Evolutionary conservation across 345 rosid genomes (phyloP).

Genomic region (Salix udensis): DNA sequence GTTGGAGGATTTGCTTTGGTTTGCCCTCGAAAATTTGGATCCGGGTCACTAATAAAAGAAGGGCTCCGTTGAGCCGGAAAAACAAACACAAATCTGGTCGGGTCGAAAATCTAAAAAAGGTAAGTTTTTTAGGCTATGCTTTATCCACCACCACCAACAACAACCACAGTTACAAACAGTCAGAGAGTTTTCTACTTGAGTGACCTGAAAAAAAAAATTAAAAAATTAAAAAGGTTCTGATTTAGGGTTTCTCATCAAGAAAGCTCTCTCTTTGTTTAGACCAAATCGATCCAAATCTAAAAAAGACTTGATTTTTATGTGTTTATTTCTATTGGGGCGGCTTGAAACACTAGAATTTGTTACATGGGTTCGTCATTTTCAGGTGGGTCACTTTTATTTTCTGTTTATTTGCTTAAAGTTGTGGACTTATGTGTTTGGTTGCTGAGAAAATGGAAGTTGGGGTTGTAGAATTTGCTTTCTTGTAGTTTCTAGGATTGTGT

Average conservation of each 20-base stretch:
- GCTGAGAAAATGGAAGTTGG: constrained; percentile 5
- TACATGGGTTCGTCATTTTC: constrained; percentile 44
- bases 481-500: background rate
- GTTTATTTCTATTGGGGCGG: background rate
- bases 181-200: constrained; percentile 16
- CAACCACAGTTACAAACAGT: constrained; percentile 13
- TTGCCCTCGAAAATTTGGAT: no score
- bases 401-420: background rate
- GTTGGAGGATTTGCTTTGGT: no score
- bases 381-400: constrained; percentile 29
- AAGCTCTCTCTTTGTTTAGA: background rate
- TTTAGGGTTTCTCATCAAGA: constrained; percentile 28
- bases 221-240: background rate
- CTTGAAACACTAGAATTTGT: background rate
- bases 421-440: constrained; percentile 10
- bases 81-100: constrained; percentile 2
- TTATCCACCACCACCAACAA: constrained; percentile 10
- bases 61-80: no score
- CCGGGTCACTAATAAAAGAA: no score
- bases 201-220: background rate
- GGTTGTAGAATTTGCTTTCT: background rate
- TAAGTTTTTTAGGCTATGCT: constrained; percentile 12
- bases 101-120: constrained; percentile 18
- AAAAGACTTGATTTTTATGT: background rate
- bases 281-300: constrained; percentile 9